These are phyloP conservation scores for Aureobasidium namibiae DNA, from an alignment of 2,329 filamentous ascomycete species.

Conservation along the genomic window DNA sequence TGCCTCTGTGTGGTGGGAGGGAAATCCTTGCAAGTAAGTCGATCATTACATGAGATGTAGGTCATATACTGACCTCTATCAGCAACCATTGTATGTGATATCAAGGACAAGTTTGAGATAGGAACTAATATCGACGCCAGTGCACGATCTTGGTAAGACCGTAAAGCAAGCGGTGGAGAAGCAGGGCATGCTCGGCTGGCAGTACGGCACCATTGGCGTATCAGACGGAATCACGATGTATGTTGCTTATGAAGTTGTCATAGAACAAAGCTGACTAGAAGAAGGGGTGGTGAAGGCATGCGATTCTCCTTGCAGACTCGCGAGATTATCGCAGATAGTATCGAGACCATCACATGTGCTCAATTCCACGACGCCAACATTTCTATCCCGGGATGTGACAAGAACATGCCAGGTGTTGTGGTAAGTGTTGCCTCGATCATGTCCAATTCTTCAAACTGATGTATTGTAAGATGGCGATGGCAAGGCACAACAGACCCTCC, in stretches of 20 bases:
- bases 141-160: conserved; percentile 78
- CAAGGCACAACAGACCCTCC: conserved; percentile 82
- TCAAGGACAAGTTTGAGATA: neutral
- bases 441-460: neutral
- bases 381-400: conserved; percentile 92
- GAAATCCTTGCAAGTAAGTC: conserved; percentile 86
- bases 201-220: conserved; percentile 85
- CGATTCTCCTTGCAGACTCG: conserved; percentile 86
- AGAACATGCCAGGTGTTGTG: conserved; percentile 97
- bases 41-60: no score
- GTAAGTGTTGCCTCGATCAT: neutral
- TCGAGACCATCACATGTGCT: conserved; percentile 97
- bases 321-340: conserved; percentile 94
- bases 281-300: conserved; percentile 91
- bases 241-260: neutral
- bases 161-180: conserved; percentile 75
- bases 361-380: conserved; percentile 99
- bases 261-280: neutral
- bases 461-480: conserved; percentile 61
- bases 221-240: conserved; percentile 88
- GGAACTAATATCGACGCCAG: conserved; percentile 30
- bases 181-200: conserved; percentile 86
- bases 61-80: neutral
- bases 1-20: conserved; percentile 94
- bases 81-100: conserved; percentile 43